phyloP scores from a whole-genome alignment of 176 grass and related monocot genomes.

The Phoenix roebelenii region DNA sequence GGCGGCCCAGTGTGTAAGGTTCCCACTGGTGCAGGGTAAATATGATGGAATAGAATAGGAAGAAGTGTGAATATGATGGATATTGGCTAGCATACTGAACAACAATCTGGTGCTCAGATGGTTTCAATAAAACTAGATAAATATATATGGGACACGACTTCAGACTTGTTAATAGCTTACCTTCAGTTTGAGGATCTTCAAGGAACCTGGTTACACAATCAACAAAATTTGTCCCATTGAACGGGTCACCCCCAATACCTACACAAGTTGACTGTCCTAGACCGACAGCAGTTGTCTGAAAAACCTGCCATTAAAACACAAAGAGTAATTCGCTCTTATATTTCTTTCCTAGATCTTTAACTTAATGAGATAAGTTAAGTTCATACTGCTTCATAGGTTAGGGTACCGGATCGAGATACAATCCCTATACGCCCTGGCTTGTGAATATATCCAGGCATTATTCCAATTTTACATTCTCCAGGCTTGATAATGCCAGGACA shows the following conservation, averaged over 20 bases:
- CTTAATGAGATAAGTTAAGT: conserved; percentile 1
- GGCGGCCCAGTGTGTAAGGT: no score
- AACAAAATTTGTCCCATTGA: conserved; percentile 98
- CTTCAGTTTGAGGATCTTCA: conserved; percentile 98
- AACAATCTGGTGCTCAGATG: no score
- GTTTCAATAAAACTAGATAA: no score
- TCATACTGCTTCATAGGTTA: conserved; percentile 97
- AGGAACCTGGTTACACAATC: conserved; percentile 91
- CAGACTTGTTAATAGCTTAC: conserved; percentile 25
- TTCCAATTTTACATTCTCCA: conserved; percentile 99
- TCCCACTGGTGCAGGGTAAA: no score
- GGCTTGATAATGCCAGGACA: conserved; percentile 98
- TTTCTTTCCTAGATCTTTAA: conserved; percentile 8
- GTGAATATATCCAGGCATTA: conserved; percentile 94
- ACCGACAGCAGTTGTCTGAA: conserved; percentile 94
- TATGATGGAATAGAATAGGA: no score
- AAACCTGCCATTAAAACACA: conserved; percentile 50
- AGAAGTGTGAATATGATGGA: no score
- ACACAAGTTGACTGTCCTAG: conserved; percentile 96
- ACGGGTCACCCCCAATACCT: conserved; percentile 95
- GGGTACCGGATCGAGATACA: conserved; percentile 98
- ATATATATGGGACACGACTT: no score
- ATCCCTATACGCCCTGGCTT: conserved; percentile 85
- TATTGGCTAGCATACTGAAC: no score
- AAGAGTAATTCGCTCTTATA: conserved; percentile 9